A percentile compares a stretch with the other conserved stretches of the same genome.
Conservation (phyloP, 768 basidiomycete species). For the Lactarius sp. region DNA sequence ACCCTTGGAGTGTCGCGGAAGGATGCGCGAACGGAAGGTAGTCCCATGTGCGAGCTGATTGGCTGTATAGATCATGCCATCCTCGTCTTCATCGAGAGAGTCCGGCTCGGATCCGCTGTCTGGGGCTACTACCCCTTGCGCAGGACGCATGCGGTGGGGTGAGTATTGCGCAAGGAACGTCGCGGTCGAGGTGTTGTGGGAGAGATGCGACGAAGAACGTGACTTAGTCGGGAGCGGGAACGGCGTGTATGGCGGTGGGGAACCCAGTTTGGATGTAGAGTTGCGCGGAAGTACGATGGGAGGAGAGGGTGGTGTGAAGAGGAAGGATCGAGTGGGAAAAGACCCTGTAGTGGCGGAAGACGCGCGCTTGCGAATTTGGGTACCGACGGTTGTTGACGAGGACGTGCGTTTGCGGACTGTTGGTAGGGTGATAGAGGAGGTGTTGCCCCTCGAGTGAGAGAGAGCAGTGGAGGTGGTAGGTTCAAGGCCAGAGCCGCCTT, state of each 20-base stretch:
- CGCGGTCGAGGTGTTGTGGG: conserved; percentile 16
- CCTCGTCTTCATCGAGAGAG: conserved; percentile 14
- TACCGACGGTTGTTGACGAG: not conserved
- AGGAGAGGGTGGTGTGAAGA: conserved; percentile 15
- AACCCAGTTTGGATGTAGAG: conserved; percentile 7
- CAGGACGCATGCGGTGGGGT: conserved; percentile 11
- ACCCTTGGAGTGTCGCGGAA: conserved; percentile 19
- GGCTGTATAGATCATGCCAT: conserved; percentile 17
- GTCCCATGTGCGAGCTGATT: conserved; percentile 14
- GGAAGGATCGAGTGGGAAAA: conserved; percentile 12
- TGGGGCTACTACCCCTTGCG: conserved; percentile 1
- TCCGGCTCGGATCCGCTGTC: conserved; percentile 23
- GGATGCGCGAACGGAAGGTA: conserved; percentile 22
- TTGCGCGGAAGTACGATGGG: conserved; percentile 12
- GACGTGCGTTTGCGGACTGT: conserved; percentile 3
- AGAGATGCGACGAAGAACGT: conserved; percentile 23
- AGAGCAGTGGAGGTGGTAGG: not conserved
- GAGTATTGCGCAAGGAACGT: conserved; percentile 18
- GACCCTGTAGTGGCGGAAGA: conserved; percentile 11
- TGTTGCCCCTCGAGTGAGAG: not conserved
- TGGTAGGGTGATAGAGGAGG: not conserved
- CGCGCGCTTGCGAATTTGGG: conserved; percentile 17
- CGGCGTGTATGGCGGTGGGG: conserved; percentile 18
- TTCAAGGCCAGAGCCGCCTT: not conserved
- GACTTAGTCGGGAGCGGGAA: conserved; percentile 18